Evolutionary conservation across 805 yeast species (phyloP), one percentile per base, ranked within the genome.

Genomic region (Sugiyamaella marilandica): DNA sequence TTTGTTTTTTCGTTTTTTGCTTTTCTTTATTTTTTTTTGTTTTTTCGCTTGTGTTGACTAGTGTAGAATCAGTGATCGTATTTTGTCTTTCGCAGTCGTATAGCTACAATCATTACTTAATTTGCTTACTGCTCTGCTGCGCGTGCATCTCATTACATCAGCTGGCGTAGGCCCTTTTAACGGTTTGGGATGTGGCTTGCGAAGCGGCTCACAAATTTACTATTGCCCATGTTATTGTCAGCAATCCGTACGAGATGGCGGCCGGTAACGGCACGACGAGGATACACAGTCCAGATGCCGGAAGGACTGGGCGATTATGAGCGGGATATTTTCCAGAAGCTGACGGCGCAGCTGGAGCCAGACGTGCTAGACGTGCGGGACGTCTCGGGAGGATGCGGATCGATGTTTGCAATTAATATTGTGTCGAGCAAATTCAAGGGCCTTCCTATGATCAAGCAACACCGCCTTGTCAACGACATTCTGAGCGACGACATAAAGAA

Each of bases 331-430:
- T 83, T 73, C 62, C 70, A 75, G 24, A 81, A 81, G 52, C 72
- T 90, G 37, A 62, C 74, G 10, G 67, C 73, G 21, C 76, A 76
- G 51, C 78, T 92, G 46, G 59, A 72, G 5, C 97, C 99, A 1
- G 67, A 70, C 31, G 70, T 69, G 34, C 71, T 91, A 45, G 74
- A 76, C 26, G 97, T 92, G 5, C 74, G 76, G 58, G 98, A 92
- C 65, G 82, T 92, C 8, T 84, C 94, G 26, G 98, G 92, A 16
- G 99, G 99, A 0, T 94, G 99, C 70, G 99, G 99, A 0, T 90
- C 97, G 5, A 94, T 94, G 99, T 94, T 89, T 71, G 89, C 96
- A 46, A 92, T 94, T 48, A 72, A 76, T 54, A 79, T 94, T 14
- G 85, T 83, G 45, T 83, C 94, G 50, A 75, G 74, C 1, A 73